phyloP scores from a whole-genome alignment of 192 early-diverging fungal species.

The Physocladia obscura region DNA sequence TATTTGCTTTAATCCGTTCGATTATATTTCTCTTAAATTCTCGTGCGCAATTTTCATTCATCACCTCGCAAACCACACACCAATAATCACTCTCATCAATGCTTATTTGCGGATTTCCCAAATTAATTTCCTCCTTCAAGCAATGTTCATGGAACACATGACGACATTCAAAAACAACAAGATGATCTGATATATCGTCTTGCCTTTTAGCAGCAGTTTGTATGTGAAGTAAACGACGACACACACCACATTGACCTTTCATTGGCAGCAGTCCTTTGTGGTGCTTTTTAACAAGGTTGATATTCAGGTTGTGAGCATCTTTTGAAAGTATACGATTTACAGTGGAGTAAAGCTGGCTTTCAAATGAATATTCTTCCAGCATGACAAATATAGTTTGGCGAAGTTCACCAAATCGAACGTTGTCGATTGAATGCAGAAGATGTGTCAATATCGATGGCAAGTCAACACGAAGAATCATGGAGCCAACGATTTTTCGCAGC shows the following conservation, averaged over 20 bases:
- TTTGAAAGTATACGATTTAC: constrained; percentile 31
- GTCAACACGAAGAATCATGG: constrained; percentile 34
- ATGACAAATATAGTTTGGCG: constrained; percentile 35
- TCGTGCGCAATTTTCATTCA: constrained; percentile 12
- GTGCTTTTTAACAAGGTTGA: background rate
- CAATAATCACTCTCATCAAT: constrained; percentile 4
- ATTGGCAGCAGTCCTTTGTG: constrained; percentile 32
- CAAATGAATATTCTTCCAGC: constrained; percentile 39
- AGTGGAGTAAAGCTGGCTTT: constrained; percentile 36
- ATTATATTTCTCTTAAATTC: background rate
- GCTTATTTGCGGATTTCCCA: background rate
- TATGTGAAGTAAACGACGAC: constrained; percentile 42
- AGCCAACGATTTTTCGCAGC: background rate
- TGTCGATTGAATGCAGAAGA: constrained; percentile 24
- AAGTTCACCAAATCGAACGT: constrained; percentile 33
- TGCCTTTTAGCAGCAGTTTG: constrained; percentile 29
- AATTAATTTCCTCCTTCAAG: constrained; percentile 33
- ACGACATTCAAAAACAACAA: constrained; percentile 42
- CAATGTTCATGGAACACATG: constrained; percentile 49
- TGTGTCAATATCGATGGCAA: constrained; percentile 34
- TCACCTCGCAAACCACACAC: constrained; percentile 23
- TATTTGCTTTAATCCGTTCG: background rate
- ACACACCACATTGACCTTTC: constrained; percentile 47
- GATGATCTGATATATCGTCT: constrained; percentile 27
- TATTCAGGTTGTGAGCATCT: constrained; percentile 30